Conservation (phyloP, 2,329 filamentous ascomycete genomes). For the Diplodia seriata region DNA sequence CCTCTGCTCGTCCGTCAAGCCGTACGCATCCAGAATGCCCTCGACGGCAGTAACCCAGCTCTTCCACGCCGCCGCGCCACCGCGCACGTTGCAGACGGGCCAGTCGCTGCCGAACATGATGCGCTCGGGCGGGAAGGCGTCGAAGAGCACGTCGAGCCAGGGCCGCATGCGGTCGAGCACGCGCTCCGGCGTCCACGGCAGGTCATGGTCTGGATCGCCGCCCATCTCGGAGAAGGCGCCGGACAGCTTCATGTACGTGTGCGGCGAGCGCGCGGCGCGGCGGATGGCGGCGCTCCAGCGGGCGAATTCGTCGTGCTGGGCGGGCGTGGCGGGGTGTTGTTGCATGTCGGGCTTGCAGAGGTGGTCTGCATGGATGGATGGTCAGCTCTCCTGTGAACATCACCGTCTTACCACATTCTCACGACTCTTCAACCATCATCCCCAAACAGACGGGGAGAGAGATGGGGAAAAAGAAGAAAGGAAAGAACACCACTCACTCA, state of each 20-base stretch:
- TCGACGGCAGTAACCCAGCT: conserved; percentile 73
- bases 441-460: background rate
- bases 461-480: background rate
- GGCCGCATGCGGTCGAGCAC: conserved; percentile 70
- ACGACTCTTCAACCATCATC: background rate
- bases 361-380: conserved; percentile 66
- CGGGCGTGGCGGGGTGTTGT: conserved; percentile 49
- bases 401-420: too few relatives aligned
- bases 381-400: background rate
- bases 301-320: conserved; percentile 63
- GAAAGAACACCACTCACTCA: conserved; percentile 64
- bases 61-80: conserved; percentile 69
- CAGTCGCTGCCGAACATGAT: conserved; percentile 94
- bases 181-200: conserved; percentile 54
- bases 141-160: conserved; percentile 76
- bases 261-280: conserved; percentile 67
- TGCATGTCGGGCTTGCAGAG: conserved; percentile 87
- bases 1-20: conserved; percentile 66
- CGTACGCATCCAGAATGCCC: conserved; percentile 58
- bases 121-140: conserved; percentile 72
- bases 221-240: conserved; percentile 80
- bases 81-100: conserved; percentile 82
- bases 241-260: conserved; percentile 90
- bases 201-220: conserved; percentile 53
- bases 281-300: conserved; percentile 75